Conservation (phyloP, 2,329 filamentous ascomycete species). For the Phyllosticta citrichinensis region DNA sequence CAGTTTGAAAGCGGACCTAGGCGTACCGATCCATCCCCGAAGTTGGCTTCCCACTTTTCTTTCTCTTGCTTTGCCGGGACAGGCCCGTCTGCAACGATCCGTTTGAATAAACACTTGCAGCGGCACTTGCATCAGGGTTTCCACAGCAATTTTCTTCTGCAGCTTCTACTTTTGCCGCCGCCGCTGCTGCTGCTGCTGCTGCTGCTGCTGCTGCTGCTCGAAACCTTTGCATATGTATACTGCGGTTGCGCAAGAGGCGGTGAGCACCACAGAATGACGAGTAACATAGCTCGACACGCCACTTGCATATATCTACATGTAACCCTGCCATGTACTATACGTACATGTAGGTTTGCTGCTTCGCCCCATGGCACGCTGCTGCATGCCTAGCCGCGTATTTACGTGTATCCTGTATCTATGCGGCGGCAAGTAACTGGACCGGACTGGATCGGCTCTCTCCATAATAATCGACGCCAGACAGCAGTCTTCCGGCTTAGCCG, state of each 20-base stretch:
- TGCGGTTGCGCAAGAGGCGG: not conserved
- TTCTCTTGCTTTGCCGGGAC: not conserved
- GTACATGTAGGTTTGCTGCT: not conserved
- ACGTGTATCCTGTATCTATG: not conserved
- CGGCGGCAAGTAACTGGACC: not conserved
- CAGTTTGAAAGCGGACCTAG: not conserved
- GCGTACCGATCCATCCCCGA: not conserved
- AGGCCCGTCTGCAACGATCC: not conserved
- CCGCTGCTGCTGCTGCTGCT: no score
- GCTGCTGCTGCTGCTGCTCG: no score
- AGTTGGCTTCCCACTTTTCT: not conserved
- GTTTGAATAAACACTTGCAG: not conserved
- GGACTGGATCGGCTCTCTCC: not conserved
- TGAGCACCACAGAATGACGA: not conserved
- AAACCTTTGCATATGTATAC: not conserved
- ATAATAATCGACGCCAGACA: not conserved
- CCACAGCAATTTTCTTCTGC: not conserved
- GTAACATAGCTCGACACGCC: not conserved
- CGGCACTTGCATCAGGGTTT: not conserved
- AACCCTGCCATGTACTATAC: not conserved
- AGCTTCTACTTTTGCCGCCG: no score
- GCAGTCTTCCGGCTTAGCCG: not conserved
- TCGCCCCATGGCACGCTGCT: not conserved
- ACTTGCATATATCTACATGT: not conserved
- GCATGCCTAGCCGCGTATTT: not conserved